Evolutionary conservation across 495 filamentous ascomycete species (phyloP), one percentile per base, ranked within the genome.

Genomic region (Thermochaetoides thermophila): DNA sequence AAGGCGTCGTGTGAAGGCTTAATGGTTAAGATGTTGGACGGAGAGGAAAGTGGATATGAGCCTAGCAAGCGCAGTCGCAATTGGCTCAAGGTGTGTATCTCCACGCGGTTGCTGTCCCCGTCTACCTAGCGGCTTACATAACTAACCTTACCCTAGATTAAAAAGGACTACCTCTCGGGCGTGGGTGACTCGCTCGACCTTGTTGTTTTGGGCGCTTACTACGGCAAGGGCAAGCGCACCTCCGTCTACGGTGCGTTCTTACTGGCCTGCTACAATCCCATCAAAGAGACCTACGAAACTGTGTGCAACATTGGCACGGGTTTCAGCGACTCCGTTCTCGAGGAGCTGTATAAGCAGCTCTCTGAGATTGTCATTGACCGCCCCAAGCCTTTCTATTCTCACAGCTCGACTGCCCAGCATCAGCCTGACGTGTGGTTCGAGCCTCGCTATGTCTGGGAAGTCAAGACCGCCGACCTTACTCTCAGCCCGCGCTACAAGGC

Each of bases 401-500:
- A 97, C 50, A 81, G 77, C 5, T 66, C 62, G 1, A 81, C 80
- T 16, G 75, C 76, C 19, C 86, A 91, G 46, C 79, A 93, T 45
- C 89, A 96, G 54, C 89, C 89, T 1, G 91, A 97, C 52, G 87
- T 97, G 20, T 97, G 89, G 89, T 91, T 97, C 52, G 89, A 96
- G 57, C 83, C 87, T 3, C 73, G 74, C 17, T 71, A 81, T 27
- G 91, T 97, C 2, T 97, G 89, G 89, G 89, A 97, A 56, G 85
- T 96, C 39, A 95, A 87, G 58, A 84, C 87, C 9, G 89, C 89
- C 2, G 89, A 96, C 67, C 55, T 97, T 46, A 95, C 85, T 3
- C 69, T 97, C 4, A 85, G 78, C 40, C 89, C 89, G 24, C 66
- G 85, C 18, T 97, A 97, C 53, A 82, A 86, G 49, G 91, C 91